Base-by-base conservation (phyloP, 2,329 filamentous ascomycete genomes). In the Scopulariopsis brevicaulis region DNA sequence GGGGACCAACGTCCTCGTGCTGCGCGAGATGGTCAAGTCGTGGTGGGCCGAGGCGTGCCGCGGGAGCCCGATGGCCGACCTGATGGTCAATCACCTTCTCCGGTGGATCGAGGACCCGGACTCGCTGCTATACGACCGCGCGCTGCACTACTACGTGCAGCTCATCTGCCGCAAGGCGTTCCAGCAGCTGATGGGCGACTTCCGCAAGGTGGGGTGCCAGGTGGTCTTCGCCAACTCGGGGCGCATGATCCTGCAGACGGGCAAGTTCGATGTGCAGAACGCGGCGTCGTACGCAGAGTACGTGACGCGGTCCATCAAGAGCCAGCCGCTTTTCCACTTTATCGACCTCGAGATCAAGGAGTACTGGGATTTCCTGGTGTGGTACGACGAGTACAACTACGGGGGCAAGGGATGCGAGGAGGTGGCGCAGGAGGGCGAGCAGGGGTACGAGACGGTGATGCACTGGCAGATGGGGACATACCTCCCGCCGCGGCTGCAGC, bases 311-410 rank as follows among this genome's bases (percentile, higher is more conserved):
- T 96, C 92, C 0, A 96, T 99, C 74, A 93, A 96, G 71, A 85
- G 85, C 59, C 96, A 96, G 67, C 91, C 94, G 0, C 80, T 96
- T 0, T 99, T 99, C 73, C 90, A 96, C 70, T 99, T 99, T 68
- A 85, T 99, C 62, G 94, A 99, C 65, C 79, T 99, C 3, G 90
- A 96, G 65, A 94, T 99, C 71, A 96, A 93, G 64, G 94, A 99
- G 69, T 99, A 96, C 71, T 99, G 94, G 94, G 94, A 99, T 70
- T 97, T 96, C 66, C 83, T 99, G 0, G 85, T 96, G 4, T 99
- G 94, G 94, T 97, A 97, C 64, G 94, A 99, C 65, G 90, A 96
- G 71, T 96, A 93, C 78, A 99, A 99, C 75, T 97, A 97, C 66
- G 95, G 94, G 58, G 94, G 94, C 60, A 95, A 95, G 67, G 94